Percentiles rank a stretch among this genome's conserved stretches.
These are phyloP conservation scores for Cruciata laevipes DNA, from an alignment of 257 asterid genomes.

Conservation along the genomic window DNA sequence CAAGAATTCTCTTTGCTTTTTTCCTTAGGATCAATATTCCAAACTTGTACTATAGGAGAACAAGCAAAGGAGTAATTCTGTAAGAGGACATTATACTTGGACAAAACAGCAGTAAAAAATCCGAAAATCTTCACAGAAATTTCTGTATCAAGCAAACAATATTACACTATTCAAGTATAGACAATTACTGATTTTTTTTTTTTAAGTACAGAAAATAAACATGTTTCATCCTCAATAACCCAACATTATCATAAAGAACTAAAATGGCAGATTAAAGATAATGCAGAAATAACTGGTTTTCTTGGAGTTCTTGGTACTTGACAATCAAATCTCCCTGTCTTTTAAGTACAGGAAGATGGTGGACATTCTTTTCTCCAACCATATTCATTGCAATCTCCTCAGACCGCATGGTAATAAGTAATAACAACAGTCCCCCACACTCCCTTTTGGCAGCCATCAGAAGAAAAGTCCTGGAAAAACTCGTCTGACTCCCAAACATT, in stretches of 20 bases:
- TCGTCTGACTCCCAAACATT: slow-evolving; percentile 22
- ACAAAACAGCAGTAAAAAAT: background rate
- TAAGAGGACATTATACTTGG: background rate
- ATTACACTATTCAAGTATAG: background rate
- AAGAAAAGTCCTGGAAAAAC: slow-evolving; percentile 13
- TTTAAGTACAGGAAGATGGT: slow-evolving; percentile 8
- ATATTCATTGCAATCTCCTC: slow-evolving; percentile 17
- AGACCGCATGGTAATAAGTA: slow-evolving; percentile 31
- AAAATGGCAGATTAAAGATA: too few relatives aligned
- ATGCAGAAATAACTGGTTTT: too few relatives aligned
- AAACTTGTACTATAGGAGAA: too few relatives aligned
- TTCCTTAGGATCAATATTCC: too few relatives aligned
- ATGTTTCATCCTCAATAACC: too few relatives aligned
- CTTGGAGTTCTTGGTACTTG: slow-evolving; percentile 15
- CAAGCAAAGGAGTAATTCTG: background rate
- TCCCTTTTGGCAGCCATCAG: slow-evolving; percentile 26
- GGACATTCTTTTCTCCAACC: slow-evolving; percentile 30
- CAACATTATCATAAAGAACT: too few relatives aligned
- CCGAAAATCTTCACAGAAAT: background rate
- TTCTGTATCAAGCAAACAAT: background rate
- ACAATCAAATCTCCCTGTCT: slow-evolving; percentile 26
- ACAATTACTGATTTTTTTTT: too few relatives aligned
- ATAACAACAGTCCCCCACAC: slow-evolving; percentile 32
- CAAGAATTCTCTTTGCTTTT: too few relatives aligned
- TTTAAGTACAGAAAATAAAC: too few relatives aligned